Percentiles rank a stretch among this genome's conserved stretches.
These are phyloP conservation scores for Aureobasidium melanogenum DNA, from an alignment of 2,329 filamentous ascomycete species.

Conservation along the genomic window DNA sequence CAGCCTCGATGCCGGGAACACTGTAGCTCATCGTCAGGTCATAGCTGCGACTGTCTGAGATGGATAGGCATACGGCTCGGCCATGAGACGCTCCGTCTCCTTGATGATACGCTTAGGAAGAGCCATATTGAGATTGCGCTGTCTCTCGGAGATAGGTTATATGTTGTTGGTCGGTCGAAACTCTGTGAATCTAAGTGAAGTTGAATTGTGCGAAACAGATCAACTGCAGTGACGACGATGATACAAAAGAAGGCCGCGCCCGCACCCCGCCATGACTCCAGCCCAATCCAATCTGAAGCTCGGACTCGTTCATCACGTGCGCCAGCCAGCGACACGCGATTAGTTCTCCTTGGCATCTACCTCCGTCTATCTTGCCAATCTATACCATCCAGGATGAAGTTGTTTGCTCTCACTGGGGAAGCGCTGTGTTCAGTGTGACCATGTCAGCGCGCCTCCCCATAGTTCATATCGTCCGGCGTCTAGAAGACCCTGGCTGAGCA, in stretches of 20 bases:
- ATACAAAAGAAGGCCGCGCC: neutral
- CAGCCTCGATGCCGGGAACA: slow-evolving; percentile 89
- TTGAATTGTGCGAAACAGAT: neutral
- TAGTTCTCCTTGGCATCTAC: neutral
- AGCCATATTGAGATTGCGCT: slow-evolving; percentile 41
- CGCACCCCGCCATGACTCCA: neutral
- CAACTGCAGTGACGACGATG: neutral
- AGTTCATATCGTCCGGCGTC: neutral
- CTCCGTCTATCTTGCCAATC: neutral
- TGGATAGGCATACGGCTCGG: slow-evolving; percentile 66
- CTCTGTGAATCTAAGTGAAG: neutral
- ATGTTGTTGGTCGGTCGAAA: neutral
- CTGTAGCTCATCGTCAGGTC: slow-evolving; percentile 37
- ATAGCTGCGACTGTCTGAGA: neutral
- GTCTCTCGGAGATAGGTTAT: neutral
- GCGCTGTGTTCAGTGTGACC: neutral
- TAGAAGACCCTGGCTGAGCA: slow-evolving; percentile 1
- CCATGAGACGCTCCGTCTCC: slow-evolving; percentile 94
- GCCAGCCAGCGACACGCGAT: neutral
- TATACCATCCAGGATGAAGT: neutral
- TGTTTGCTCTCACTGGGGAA: neutral
- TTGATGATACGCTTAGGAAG: slow-evolving; percentile 96
- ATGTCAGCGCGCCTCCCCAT: neutral
- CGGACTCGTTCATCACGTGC: neutral
- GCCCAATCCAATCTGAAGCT: neutral